Evolutionary conservation across 2,329 filamentous ascomycete genomes (phyloP), one percentile per base, ranked within the genome.

Genomic region (Pestalotiopsis fici): DNA sequence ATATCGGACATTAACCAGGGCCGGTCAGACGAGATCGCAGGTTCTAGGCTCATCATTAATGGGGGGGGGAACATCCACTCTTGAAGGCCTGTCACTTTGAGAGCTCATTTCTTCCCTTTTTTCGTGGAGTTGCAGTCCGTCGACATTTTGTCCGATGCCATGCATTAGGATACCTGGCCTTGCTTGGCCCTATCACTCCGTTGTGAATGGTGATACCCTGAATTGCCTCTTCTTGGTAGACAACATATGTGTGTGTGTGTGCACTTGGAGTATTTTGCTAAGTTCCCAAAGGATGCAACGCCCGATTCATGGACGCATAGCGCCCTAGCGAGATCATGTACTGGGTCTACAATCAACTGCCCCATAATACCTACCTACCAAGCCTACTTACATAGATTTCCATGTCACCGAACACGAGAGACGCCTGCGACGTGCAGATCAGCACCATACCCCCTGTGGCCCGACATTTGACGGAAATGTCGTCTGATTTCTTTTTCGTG

Each of bases 331-430:
- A 54, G 43, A 65, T 59, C 63, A 54, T 65, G 54, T 65, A 65
- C 56, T 50, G 28, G 6, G 63, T 59, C 15, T 31, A 23, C 47
- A 55, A 23, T 57, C 50, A n/a, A 50, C 6, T 57, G 21, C n/a
- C 7, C 43, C 18, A n/a, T n/a, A 4, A n/a, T 50, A 12, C 12
- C 37, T 43, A 15, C 37, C 37, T 43, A 15, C 37, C 37, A 43
- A 43, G 37, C 37, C 37, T 43, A 15, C 37, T 15, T 15, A 50
- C 18, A 50, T 50, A 35, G 31, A 35, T 50, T 47, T 50, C 43
- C 43, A 50, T 21, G 43, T 50, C n/a, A 21, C 35, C 54, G 63
- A 65, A 65, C 63, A 65, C 63, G 63, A 65, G 63, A 65, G 63
- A 57, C 31, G 31, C 39, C 59, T 47, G 15, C 21, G n/a, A 47